phyloP scores from a whole-genome alignment of 768 basidiomycete genomes.

The Phlebiopsis flavidoalba region DNA sequence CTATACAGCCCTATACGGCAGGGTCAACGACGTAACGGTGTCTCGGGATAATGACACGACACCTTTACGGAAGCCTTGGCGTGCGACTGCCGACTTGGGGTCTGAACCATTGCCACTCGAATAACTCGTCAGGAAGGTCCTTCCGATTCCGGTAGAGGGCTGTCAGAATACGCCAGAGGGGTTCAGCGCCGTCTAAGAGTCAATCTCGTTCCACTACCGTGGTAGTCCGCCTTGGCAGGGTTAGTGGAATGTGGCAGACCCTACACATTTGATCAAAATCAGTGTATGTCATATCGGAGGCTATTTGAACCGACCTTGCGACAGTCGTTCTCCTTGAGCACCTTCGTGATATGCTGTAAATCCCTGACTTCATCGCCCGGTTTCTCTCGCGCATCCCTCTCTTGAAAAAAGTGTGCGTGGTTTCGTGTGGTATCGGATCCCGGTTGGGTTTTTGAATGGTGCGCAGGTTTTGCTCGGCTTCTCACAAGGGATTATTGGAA shows the following conservation, averaged over 20 bases:
- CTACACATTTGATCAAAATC: slow-evolving; percentile 27
- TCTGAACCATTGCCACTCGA: slow-evolving; percentile 60
- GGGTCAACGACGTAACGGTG: neutral
- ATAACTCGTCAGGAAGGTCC: slow-evolving; percentile 26
- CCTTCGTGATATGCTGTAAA: slow-evolving; percentile 66
- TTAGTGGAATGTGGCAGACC: slow-evolving; percentile 54
- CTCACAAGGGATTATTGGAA: slow-evolving; percentile 31
- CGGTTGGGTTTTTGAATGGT: slow-evolving; percentile 12
- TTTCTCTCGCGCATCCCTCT: slow-evolving; percentile 34
- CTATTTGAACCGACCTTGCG: slow-evolving; percentile 41
- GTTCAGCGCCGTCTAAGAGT: no score
- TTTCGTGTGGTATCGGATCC: slow-evolving; percentile 27
- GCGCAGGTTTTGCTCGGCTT: slow-evolving; percentile 30
- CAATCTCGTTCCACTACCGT: slow-evolving; percentile 33
- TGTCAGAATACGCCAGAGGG: neutral
- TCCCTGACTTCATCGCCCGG: slow-evolving; percentile 32
- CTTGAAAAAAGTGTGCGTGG: slow-evolving; percentile 42
- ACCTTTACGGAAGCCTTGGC: slow-evolving; percentile 36
- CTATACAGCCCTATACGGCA: slow-evolving; percentile 43
- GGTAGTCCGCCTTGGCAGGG: slow-evolving; percentile 59
- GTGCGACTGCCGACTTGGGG: slow-evolving; percentile 54
- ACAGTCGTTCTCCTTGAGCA: slow-evolving; percentile 46
- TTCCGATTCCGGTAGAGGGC: neutral
- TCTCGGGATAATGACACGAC: neutral
- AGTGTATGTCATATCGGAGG: neutral